These are phyloP conservation scores for Phtheirospermum japonicum DNA, from an alignment of 257 asterid genomes.

Conservation along the genomic window DNA sequence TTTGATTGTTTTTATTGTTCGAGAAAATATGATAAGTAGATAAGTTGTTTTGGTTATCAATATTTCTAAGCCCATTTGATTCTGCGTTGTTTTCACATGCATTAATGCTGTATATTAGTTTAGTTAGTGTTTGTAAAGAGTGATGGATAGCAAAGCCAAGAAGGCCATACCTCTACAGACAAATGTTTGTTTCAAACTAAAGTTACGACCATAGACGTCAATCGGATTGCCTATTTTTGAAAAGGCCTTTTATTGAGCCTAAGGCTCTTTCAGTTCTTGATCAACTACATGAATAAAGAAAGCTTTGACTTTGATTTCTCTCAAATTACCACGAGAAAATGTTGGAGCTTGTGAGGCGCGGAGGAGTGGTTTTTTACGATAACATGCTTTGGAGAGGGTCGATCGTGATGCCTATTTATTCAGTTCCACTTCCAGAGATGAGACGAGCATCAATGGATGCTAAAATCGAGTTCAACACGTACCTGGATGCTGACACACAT, in stretches of 20 bases:
- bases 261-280: conserved; percentile 51
- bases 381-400: conserved; percentile 57
- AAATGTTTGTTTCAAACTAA: conserved; percentile 42
- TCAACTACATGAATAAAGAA: conserved; percentile 29
- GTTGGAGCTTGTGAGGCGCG: conserved; percentile 43
- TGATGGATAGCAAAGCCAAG: conserved; percentile 31
- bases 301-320: conserved; percentile 48
- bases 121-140: conserved; percentile 24
- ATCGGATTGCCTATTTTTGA: conserved; percentile 50
- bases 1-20: no score
- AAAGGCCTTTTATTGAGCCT: conserved; percentile 47
- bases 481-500: no score
- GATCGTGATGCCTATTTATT: conserved; percentile 33
- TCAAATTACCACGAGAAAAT: conserved; percentile 48
- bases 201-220: conserved; percentile 47
- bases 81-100: no score
- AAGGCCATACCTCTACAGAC: conserved; percentile 6
- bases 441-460: no score
- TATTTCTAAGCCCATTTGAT: no score
- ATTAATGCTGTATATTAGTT: no score
- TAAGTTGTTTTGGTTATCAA: no score
- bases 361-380: conserved; percentile 50
- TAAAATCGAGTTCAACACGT: no score
- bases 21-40: no score
- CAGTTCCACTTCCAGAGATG: no score